phyloP scores from a whole-genome alignment of 805 yeast genomes.

The Monosporozyma solicola region DNA sequence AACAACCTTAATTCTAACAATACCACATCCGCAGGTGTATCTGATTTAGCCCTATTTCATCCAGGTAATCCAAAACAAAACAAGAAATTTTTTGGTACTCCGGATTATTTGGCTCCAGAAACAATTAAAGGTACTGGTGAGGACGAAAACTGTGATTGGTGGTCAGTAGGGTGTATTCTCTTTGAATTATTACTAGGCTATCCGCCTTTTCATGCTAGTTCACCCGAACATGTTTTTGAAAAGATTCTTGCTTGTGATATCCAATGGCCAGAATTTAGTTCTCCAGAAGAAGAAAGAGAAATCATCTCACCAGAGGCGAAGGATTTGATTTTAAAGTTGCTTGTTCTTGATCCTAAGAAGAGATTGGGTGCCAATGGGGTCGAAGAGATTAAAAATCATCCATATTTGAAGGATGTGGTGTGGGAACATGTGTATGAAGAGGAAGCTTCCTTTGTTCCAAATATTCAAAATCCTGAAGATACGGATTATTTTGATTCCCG shows the following conservation, averaged over 20 bases:
- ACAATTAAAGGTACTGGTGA: conserved; percentile 80
- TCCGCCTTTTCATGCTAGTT: conserved; percentile 85
- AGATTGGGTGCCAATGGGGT: conserved; percentile 78
- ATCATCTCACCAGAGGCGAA: conserved; percentile 59
- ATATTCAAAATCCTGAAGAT: conserved; percentile 66
- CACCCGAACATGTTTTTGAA: conserved; percentile 73
- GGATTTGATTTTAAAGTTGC: conserved; percentile 57
- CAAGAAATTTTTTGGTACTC: conserved; percentile 86
- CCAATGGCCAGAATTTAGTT: conserved; percentile 71
- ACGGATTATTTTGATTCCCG: conserved; percentile 88
- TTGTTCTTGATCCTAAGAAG: conserved; percentile 52
- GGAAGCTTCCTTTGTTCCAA: conserved; percentile 79
- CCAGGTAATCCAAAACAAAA: conserved; percentile 49
- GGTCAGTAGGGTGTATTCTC: conserved; percentile 94
- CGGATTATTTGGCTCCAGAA: conserved; percentile 96
- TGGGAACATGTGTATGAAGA: conserved; percentile 69
- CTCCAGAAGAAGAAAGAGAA: conserved; percentile 41
- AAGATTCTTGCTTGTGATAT: conserved; percentile 67
- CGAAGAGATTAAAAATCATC: conserved; percentile 68
- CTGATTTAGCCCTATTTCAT: conserved; percentile 60
- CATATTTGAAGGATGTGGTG: conserved; percentile 59
- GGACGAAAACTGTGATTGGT: conserved; percentile 67
- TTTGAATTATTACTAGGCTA: conserved; percentile 88
- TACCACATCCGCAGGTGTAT: conserved; percentile 3
- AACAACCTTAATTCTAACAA: background rate